Base-by-base conservation (phyloP, 179 eudicot species). In the Pouteria campechiana region DNA sequence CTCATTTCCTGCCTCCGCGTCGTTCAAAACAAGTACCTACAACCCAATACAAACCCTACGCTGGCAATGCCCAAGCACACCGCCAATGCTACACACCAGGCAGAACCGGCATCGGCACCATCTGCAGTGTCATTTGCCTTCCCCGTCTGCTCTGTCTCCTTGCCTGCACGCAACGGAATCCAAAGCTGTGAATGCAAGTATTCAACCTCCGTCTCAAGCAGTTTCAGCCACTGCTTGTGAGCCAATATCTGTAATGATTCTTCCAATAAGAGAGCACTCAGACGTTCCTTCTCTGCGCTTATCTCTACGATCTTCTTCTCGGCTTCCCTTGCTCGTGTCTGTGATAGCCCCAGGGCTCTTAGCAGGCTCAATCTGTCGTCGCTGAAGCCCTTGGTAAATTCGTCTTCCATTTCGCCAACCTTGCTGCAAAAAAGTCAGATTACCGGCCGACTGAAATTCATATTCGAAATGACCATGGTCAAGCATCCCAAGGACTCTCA, bases 271-370 rank as follows among this genome's bases (percentile, higher is more conserved):
- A 68, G 68, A 14, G 36, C 10, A 6, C 46, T 21, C n/a, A 80
- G 45, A 16, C 14, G 15, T 6, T 76, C 75, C 35, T 30, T 73
- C 27, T 80, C 89, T 35, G 61, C 55, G 0, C 5, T 29, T 9
- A 76, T 25, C 0, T 29, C 37, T 0, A 44, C 56, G 17, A 28
- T 48, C 34, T 54, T 74, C 13, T 54, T 68, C 55, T 76, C 90
- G 1, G 90, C 84, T 41, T 80, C 84, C 42, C 84, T 64, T 0
- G 90, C 84, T 33, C 81, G 69, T 3, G 84, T 80, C 44, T 80
- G 90, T 1, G 84, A 80, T 51, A 70, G 25, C 29, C 75, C 30
- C 22, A 80, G 17, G 1, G 84, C 90, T 56, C 65, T 80, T 46
- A 73, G 42, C 20, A 80, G 40, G 44, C 69, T 72, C 57, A 68